These are phyloP conservation scores for Pterocarpus macrocarpus DNA, from an alignment of 306 rosid species.

Conservation along the genomic window DNA sequence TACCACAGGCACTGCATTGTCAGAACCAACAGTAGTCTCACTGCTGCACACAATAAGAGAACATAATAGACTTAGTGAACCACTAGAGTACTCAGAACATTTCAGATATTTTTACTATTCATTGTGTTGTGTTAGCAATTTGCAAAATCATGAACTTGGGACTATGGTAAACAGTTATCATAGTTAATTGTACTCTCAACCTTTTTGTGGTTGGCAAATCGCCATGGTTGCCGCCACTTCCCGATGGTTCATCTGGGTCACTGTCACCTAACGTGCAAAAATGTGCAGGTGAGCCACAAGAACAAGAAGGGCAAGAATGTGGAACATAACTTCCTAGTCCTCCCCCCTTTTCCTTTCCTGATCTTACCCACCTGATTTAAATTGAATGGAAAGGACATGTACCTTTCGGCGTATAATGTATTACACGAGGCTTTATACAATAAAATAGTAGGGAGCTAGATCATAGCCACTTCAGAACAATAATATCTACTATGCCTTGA, in stretches of 20 bases:
- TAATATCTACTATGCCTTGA: conserved; percentile 29
- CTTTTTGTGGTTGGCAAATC: conserved; percentile 65
- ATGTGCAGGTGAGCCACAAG: conserved; percentile 52
- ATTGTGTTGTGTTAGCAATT: conserved; percentile 13
- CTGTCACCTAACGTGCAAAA: conserved; percentile 72
- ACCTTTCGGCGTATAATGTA: conserved; percentile 22
- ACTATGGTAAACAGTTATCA: conserved; percentile 18
- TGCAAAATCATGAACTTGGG: conserved; percentile 21
- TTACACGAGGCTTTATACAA: conserved; percentile 18
- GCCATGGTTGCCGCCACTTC: conserved; percentile 58
- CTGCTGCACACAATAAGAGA: conserved; percentile 63
- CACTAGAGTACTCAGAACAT: conserved; percentile 26
- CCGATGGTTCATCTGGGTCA: conserved; percentile 81
- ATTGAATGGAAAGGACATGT: conserved; percentile 3
- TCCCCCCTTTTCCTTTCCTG: conserved; percentile 18
- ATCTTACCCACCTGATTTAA: conserved; percentile 26
- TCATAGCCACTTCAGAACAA: conserved; percentile 27
- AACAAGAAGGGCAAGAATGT: conserved; percentile 43
- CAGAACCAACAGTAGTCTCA: conserved; percentile 60
- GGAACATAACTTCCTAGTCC: conserved; percentile 26
- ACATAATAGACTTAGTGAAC: conserved; percentile 42
- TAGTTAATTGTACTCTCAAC: conserved; percentile 56
- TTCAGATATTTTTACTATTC: conserved; percentile 2
- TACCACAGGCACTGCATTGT: conserved; percentile 51
- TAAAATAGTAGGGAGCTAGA: conserved; percentile 13